phyloP scores from a whole-genome alignment of 768 basidiomycete species.

The Xerocomellus chrysenteron region DNA sequence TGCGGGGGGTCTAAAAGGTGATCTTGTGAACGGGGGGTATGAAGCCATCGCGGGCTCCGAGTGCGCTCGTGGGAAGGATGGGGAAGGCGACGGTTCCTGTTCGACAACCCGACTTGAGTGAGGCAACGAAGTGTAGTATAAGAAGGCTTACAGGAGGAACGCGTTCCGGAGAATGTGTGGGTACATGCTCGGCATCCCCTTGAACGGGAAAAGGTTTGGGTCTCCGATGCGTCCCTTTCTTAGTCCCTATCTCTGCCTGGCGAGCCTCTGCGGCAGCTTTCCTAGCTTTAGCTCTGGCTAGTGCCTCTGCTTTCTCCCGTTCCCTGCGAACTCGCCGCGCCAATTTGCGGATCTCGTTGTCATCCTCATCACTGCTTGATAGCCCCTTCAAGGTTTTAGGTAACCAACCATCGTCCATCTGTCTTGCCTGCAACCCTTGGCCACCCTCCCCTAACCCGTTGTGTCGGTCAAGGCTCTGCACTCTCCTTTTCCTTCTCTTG shows the following conservation, averaged over 20 bases:
- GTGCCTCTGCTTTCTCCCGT: constrained; percentile 24
- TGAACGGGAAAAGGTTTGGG: constrained; percentile 30
- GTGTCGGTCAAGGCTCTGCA: not conserved
- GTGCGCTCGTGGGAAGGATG: constrained; percentile 3
- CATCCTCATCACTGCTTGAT: constrained; percentile 45
- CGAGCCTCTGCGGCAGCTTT: constrained; percentile 16
- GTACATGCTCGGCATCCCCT: not conserved
- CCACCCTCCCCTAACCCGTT: not conserved
- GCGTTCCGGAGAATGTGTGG: not conserved
- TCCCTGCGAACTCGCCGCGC: constrained; percentile 35
- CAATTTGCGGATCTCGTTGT: constrained; percentile 32
- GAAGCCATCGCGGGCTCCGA: constrained; percentile 15
- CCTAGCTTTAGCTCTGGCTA: constrained; percentile 17
- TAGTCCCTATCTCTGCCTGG: constrained; percentile 9
- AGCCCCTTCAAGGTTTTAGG: constrained; percentile 39
- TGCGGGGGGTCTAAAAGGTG: not conserved
- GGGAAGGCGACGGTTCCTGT: constrained; percentile 9
- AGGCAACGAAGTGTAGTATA: not conserved
- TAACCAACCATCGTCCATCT: constrained; percentile 22
- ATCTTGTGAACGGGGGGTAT: constrained; percentile 6
- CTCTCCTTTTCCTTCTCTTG: constrained; percentile 11
- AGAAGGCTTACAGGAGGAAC: constrained; percentile 14
- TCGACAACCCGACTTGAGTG: not conserved
- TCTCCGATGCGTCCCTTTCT: constrained; percentile 18
- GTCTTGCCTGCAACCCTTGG: not conserved